Conservation (phyloP, 805 yeast genomes). For the Saturnispora dispora region DNA sequence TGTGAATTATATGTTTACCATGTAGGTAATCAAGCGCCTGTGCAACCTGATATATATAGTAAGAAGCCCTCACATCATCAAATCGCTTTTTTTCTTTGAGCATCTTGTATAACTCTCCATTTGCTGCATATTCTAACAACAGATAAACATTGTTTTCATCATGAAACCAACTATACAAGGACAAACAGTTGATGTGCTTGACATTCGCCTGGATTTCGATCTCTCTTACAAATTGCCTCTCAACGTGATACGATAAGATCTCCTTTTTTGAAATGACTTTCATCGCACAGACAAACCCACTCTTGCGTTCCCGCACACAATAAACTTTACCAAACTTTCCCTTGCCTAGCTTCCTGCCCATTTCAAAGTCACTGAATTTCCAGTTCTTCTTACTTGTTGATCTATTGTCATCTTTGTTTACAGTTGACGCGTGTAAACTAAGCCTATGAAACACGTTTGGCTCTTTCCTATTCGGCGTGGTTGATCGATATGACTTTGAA, state of each 20-base stretch:
- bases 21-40: constrained; percentile 73
- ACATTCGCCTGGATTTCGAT: constrained; percentile 82
- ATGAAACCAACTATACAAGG: constrained; percentile 77
- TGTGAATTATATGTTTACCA: constrained; percentile 69
- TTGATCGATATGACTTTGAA: background rate
- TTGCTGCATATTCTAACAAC: constrained; percentile 72
- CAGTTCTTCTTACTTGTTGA: constrained; percentile 12
- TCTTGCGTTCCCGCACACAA: constrained; percentile 66
- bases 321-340: constrained; percentile 93
- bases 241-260: constrained; percentile 62
- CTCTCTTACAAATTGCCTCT: constrained; percentile 81
- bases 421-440: constrained; percentile 7
- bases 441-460: constrained; percentile 12
- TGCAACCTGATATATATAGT: constrained; percentile 76
- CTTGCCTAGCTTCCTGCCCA: constrained; percentile 81
- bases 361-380: constrained; percentile 55
- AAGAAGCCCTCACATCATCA: constrained; percentile 63
- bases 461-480: background rate
- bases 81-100: constrained; percentile 60
- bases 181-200: constrained; percentile 70
- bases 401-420: background rate
- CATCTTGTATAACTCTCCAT: constrained; percentile 79
- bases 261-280: constrained; percentile 87
- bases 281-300: constrained; percentile 80
- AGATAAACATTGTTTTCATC: constrained; percentile 75